Evolutionary conservation across 352 stramenopile species (phyloP), one percentile per base, ranked within the genome.

Genomic region (Pythium angustatum): DNA sequence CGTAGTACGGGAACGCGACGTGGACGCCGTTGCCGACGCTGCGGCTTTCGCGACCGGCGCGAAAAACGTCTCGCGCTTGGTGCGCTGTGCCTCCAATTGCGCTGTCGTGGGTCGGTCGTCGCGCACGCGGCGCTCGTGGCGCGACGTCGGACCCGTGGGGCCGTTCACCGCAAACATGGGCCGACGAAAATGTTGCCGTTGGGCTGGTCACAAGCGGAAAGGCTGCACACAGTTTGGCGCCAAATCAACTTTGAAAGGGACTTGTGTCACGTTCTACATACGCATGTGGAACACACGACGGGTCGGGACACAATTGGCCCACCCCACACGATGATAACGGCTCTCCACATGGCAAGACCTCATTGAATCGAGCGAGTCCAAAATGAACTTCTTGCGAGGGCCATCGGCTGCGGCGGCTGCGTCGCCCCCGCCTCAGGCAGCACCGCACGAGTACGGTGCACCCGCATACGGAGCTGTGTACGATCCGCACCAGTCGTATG

Each of bases 111-210:
- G 41, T 38, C 52, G 9, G 52, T 68, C 36, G 59, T 87, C 55
- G 67, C 76, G 66, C 17, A 78, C 59, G 40, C 73, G 68, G 10
- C 82, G 77, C 66, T 93, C 85, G 51, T 82, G 49, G 19, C 81
- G 76, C 36, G 58, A 71, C 28, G 81, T 90, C 21, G 85, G 85
- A 0, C 85, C 82, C 19, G 79, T 89, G 8, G 83, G 83, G 0
- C 85, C 83, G 67, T 93, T 94, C 38, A 93, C 83, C 24, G 73
- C 67, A 62, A 93, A 93, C 85, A 93, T 94, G 22, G n/a, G n/a
- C n/a, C n/a, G n/a, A n/a, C n/a, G n/a, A n/a, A n/a, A n/a, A n/a
- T n/a, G n/a, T n/a, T n/a, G n/a, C n/a, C n/a, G n/a, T n/a, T 7
- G 54, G 33, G 28, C 51, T 19, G 58, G 49, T 34, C 5, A 55